Percentiles rank a stretch among this genome's conserved stretches.
These are phyloP conservation scores for Plenodomus lindquistii DNA, from an alignment of 2,329 filamentous ascomycete species.

Conservation along the genomic window DNA sequence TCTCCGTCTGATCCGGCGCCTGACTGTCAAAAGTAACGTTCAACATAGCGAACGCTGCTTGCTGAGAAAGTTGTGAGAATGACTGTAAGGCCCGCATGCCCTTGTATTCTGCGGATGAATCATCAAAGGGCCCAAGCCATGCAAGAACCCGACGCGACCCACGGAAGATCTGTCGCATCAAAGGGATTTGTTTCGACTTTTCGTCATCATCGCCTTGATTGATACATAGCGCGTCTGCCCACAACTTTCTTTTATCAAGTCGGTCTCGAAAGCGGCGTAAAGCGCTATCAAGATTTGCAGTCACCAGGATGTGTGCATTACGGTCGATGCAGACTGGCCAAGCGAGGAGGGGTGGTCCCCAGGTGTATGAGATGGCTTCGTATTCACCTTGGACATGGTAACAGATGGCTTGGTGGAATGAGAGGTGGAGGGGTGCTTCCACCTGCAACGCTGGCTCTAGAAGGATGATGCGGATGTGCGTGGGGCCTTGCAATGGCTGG, in stretches of 20 bases:
- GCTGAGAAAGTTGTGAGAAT: neutral
- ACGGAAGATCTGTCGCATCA: conserved; percentile 16
- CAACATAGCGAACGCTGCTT: neutral
- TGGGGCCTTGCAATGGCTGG: neutral
- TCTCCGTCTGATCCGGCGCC: neutral
- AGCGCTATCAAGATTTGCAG: conserved; percentile 10
- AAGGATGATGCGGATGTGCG: neutral
- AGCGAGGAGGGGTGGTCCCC: neutral
- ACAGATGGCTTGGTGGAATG: neutral
- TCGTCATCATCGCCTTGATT: conserved; percentile 16
- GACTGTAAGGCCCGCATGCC: neutral
- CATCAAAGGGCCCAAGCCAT: conserved; percentile 15
- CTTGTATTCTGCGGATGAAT: neutral
- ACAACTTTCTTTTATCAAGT: conserved; percentile 1
- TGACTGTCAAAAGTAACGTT: too few species aligned
- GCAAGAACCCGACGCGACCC: conserved; percentile 9
- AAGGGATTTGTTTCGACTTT: conserved; percentile 16
- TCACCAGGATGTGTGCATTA: neutral
- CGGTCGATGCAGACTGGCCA: neutral
- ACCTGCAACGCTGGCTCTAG: conserved; percentile 1
- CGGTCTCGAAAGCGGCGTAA: conserved; percentile 3
- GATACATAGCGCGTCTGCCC: conserved; percentile 21
- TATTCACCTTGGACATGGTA: conserved; percentile 1
- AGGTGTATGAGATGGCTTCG: conserved; percentile 19
- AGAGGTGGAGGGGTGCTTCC: neutral